Conservation (phyloP, 1,284 basidiomycete genomes). For the Porodaedalea pini region DNA sequence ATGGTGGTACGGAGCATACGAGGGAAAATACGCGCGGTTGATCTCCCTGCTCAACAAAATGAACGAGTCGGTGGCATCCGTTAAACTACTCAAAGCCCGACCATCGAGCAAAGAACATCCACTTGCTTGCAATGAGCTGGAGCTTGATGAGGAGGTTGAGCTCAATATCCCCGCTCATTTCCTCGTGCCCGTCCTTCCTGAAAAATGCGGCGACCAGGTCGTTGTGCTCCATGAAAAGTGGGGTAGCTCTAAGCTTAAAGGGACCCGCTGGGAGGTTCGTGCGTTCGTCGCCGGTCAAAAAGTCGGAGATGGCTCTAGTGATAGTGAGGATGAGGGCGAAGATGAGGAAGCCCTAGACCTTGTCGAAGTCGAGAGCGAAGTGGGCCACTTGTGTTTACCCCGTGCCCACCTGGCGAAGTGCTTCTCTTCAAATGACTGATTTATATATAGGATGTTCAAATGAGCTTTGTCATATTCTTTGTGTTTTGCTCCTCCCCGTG, state of each 20-base stretch:
- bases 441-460: too few relatives aligned
- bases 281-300: not conserved
- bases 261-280: not conserved
- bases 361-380: constrained; percentile 2
- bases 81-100: not conserved
- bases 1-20: not conserved
- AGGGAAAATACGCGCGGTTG: not conserved
- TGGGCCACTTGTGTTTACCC: not conserved
- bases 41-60: not conserved
- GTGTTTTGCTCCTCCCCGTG: too few relatives aligned
- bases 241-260: not conserved
- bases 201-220: not conserved
- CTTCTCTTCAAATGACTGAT: not conserved
- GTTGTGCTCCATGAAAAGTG: not conserved
- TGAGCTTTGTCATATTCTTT: too few relatives aligned
- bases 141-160: not conserved
- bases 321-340: not conserved
- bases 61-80: not conserved
- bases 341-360: not conserved
- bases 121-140: not conserved
- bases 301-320: not conserved
- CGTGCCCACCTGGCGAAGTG: not conserved
- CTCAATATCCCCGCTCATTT: not conserved
- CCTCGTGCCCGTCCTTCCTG: not conserved
- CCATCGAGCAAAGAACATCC: too few relatives aligned